Base-by-base conservation (phyloP, 1,284 basidiomycete genomes). In the Cutaneotrichosporon sp. region DNA sequence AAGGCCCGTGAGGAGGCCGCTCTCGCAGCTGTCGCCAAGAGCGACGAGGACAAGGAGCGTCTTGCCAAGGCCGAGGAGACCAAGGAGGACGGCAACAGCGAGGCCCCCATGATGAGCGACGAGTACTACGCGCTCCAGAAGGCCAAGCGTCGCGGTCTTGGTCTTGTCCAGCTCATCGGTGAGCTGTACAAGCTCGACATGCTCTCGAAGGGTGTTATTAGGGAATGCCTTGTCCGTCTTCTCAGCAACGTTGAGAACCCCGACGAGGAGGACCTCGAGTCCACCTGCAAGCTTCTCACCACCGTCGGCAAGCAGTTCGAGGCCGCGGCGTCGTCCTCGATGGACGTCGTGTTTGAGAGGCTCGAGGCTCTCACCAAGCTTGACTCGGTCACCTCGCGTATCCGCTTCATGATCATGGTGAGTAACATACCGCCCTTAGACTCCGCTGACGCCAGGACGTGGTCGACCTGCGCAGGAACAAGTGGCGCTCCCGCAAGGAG, bases 51-150 rank as follows among this genome's bases (percentile, higher is more conserved):
- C 76, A 81, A 82, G 71, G 83, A 82, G 53, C 82, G 82, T 65
- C 78, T 82, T 61, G 84, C 82, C 42, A 78, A 79, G 62, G 80
- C 81, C 60, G 81, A 82, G 33, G 71, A 79, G 63, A 72, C 74
- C 20, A 75, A 78, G 42, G 72, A 79, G 57, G 74, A 67, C 46
- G 70, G 68, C 24, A 73, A 71, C 22, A 45, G 51, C 27, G 64
- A 60, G 3, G 82, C 85, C 62, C 90, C 85, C 8, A 83, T 94
- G 51, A 90, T 97, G 72, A 95, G 91, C 6, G 94, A 97, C 14
- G 95, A 98, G 81, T 98, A 98, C 83, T 98, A 98, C 75, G 90
- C 90, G 54, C 91, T 91, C 20, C 90, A 95, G 79, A 97, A 97
- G 84, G 94, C 94, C 49, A 97, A 97, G 84, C 91, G 95, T 67